Base-by-base conservation (phyloP, 1,284 basidiomycete genomes). In the Pseudozyma flocculosa region DNA sequence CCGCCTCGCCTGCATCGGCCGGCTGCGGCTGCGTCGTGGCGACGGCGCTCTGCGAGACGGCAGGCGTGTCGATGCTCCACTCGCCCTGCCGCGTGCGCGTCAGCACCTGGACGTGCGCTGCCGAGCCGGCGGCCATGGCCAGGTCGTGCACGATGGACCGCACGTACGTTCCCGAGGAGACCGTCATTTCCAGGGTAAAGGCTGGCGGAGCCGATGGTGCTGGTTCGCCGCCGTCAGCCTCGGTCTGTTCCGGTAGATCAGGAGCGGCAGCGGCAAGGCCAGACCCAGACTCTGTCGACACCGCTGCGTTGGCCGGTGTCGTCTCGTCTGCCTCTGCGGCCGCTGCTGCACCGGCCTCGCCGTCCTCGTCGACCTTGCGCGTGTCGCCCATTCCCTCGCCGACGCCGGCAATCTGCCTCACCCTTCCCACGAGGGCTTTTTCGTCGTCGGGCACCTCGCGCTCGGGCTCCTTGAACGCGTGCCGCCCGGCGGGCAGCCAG, bases 61-160 rank as follows among this genome's bases (percentile, higher is more conserved):
- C 39, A 9, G 40, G 18, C 3, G 46, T 43, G 48, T 61, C 59
- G 39, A 73, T 61, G 17, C 54, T 58, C 56, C 70, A 76, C 42
- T 70, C 60, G 24, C 74, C 75, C 48, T 78, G 75, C 17, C 73
- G 49, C 34, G 66, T 70, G n/a, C 75, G 61, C 5, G 62, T 70
- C 9, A 78, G 65, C 2, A 50, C 57, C 24, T 75, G 72, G 1
- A 78, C 75, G 50, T 78, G 75, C 7, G 75, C 75, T 1, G 75
- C 74, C 17, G 68, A 72, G 4, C 60, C 60, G 26, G 54, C 61
- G 17, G 68, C 66, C 4, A 42, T 45, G 26, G 61, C 75, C 3
- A 78, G 61, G 23, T 78, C 75, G 51, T 78, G 75, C 8, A 78
- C 74, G 47, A 78, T 72, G 22, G 70, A 72, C 14, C 75, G 68